phyloP scores from a whole-genome alignment of 306 rosid species.

The Prunus campanulata region DNA sequence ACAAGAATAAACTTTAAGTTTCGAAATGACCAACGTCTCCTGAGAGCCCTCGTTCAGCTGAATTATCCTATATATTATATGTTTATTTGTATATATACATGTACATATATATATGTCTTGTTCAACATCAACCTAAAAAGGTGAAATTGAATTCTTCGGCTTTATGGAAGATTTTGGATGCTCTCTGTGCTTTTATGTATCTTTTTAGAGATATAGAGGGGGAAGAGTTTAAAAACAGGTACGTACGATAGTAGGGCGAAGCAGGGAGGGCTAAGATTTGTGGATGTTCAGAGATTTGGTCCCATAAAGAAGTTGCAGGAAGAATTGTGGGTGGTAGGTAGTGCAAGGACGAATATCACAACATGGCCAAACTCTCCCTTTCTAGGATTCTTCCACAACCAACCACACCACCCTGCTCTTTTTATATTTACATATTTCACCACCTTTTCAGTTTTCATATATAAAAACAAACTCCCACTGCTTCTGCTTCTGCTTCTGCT shows the following conservation, averaged over 20 bases:
- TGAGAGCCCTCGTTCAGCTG: not conserved
- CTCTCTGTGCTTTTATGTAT: slow-evolving; percentile 6
- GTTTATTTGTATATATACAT: too few relatives aligned
- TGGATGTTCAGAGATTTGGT: slow-evolving; percentile 58
- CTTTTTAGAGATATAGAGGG: not conserved
- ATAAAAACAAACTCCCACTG: not conserved
- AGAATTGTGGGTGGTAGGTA: slow-evolving; percentile 41
- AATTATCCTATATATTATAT: slow-evolving; percentile 5
- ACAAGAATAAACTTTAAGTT: slow-evolving; percentile 85
- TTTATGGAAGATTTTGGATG: slow-evolving; percentile 61
- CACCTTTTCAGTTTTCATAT: slow-evolving; percentile 3
- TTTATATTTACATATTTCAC: not conserved
- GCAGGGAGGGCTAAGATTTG: not conserved
- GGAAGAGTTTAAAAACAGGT: not conserved
- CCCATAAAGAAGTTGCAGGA: slow-evolving; percentile 83
- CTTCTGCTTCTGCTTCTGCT: not conserved
- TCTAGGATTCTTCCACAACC: slow-evolving; percentile 60
- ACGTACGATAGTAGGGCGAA: not conserved
- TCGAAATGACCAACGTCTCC: slow-evolving; percentile 36
- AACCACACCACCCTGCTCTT: slow-evolving; percentile 17
- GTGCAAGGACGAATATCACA: slow-evolving; percentile 70
- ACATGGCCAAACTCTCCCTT: slow-evolving; percentile 55
- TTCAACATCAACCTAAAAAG: slow-evolving; percentile 39
- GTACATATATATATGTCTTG: not conserved
- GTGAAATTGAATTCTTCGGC: slow-evolving; percentile 56